Evolutionary conservation across 306 rosid genomes (phyloP).

Genomic region (Quercus alba): DNA sequence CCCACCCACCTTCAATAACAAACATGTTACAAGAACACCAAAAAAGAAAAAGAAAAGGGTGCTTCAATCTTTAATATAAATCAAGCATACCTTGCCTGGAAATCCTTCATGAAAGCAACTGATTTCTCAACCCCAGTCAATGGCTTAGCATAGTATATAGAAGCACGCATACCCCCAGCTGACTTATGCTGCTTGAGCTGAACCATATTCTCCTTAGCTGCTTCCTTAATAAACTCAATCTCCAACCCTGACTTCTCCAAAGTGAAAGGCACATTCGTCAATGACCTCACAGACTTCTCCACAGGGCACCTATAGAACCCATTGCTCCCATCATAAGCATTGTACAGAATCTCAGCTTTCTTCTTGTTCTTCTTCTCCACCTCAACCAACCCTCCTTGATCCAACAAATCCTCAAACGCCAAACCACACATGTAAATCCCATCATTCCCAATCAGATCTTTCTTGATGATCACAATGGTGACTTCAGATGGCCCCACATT

Average conservation of each 20-base stretch:
- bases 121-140: slow-evolving; percentile 18
- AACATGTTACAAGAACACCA: not conserved
- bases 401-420: slow-evolving; percentile 82
- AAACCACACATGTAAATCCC: slow-evolving; percentile 84
- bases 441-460: slow-evolving; percentile 74
- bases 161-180: slow-evolving; percentile 93
- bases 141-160: slow-evolving; percentile 92
- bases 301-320: slow-evolving; percentile 82
- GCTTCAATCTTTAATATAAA: not conserved
- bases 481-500: slow-evolving; percentile 64
- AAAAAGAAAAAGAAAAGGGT: not conserved
- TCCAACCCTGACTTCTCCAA: slow-evolving; percentile 83
- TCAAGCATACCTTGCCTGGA: slow-evolving; percentile 72
- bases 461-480: slow-evolving; percentile 72
- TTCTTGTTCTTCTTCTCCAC: slow-evolving; percentile 83
- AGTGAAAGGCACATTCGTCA: slow-evolving; percentile 95
- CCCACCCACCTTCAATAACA: too few relatives aligned
- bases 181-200: slow-evolving; percentile 84
- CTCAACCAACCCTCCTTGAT: slow-evolving; percentile 80
- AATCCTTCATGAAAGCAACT: slow-evolving; percentile 82
- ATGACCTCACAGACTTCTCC: slow-evolving; percentile 75
- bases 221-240: slow-evolving; percentile 84
- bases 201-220: slow-evolving; percentile 81
- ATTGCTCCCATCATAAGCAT: slow-evolving; percentile 60
- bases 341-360: slow-evolving; percentile 69